Evolutionary conservation across 2,329 filamentous ascomycete genomes (phyloP).

Genomic region (Fusarium avenaceum): DNA sequence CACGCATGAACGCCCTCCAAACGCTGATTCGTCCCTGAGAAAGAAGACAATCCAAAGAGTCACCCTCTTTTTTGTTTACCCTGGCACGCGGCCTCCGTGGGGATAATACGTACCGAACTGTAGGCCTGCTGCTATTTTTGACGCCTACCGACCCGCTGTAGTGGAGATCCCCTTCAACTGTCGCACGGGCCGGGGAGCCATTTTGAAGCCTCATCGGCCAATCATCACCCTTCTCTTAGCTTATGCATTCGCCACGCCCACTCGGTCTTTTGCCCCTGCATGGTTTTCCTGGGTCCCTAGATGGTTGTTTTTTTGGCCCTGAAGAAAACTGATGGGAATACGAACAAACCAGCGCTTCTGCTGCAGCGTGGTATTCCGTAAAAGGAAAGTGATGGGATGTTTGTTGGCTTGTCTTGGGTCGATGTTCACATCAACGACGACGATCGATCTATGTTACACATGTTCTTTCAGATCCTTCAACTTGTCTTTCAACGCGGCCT

Average conservation of each 20-base stretch:
- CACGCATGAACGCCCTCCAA: not conserved
- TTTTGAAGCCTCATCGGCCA: constrained; percentile 18
- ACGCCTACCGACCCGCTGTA: constrained; percentile 37
- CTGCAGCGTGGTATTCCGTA: constrained; percentile 20
- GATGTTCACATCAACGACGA: constrained; percentile 13
- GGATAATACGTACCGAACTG: constrained; percentile 12
- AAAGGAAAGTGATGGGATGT: constrained; percentile 37
- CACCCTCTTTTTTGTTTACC: constrained; percentile 14
- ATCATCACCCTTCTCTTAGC: constrained; percentile 21
- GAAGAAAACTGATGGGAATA: constrained; percentile 26
- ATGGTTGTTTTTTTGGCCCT: constrained; percentile 6
- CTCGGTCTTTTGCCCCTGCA: constrained; percentile 36
- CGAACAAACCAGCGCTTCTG: constrained; percentile 24
- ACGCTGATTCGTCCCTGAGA: not conserved
- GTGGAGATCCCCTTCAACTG: constrained; percentile 29
- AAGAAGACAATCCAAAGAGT: not conserved
- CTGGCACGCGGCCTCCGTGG: constrained; percentile 39
- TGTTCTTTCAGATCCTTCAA: not conserved
- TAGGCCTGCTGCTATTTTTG: constrained; percentile 46
- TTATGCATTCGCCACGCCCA: constrained; percentile 30
- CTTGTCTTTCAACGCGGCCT: constrained; percentile 5
- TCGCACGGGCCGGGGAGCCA: constrained; percentile 5
- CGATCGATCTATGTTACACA: constrained; percentile 31
- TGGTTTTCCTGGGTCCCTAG: constrained; percentile 18
- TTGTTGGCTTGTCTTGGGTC: constrained; percentile 11